phyloP scores from a whole-genome alignment of 1,284 basidiomycete genomes.

The Wallemia ichthyophaga region DNA sequence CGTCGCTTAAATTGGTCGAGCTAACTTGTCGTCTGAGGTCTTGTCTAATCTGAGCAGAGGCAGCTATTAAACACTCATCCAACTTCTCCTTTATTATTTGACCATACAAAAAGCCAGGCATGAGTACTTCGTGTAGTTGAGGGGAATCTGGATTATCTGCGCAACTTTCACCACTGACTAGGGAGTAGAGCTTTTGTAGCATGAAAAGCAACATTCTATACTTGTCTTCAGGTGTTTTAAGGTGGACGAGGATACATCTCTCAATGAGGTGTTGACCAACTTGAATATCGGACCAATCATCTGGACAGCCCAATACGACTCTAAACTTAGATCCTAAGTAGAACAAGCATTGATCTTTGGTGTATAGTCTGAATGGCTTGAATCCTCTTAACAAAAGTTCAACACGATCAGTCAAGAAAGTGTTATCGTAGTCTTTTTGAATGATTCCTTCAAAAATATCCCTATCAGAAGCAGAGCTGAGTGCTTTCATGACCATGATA shows the following conservation, averaged over 20 bases:
- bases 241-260: slow-evolving; percentile 69
- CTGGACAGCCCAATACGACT: slow-evolving; percentile 64
- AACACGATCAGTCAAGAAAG: slow-evolving; percentile 88
- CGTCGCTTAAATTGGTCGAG: slow-evolving; percentile 58
- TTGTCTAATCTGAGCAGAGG: slow-evolving; percentile 36
- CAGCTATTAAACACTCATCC: slow-evolving; percentile 55
- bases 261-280: slow-evolving; percentile 60
- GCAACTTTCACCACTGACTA: slow-evolving; percentile 70
- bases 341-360: slow-evolving; percentile 73
- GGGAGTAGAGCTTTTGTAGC: slow-evolving; percentile 79
- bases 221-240: slow-evolving; percentile 72
- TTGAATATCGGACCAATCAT: slow-evolving; percentile 65
- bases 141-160: slow-evolving; percentile 96
- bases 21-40: slow-evolving; percentile 46
- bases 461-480: slow-evolving; percentile 77
- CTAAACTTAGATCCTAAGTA: slow-evolving; percentile 97
- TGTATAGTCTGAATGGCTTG: slow-evolving; percentile 68
- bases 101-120: slow-evolving; percentile 73
- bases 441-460: slow-evolving; percentile 95
- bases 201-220: slow-evolving; percentile 96
- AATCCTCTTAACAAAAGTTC: slow-evolving; percentile 91
- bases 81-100: slow-evolving; percentile 97
- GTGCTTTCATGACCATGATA: slow-evolving; percentile 83
- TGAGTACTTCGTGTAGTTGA: slow-evolving; percentile 88
- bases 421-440: slow-evolving; percentile 91